These are phyloP conservation scores for Saturnispora bothae DNA, from an alignment of 805 yeast species.

Conservation along the genomic window DNA sequence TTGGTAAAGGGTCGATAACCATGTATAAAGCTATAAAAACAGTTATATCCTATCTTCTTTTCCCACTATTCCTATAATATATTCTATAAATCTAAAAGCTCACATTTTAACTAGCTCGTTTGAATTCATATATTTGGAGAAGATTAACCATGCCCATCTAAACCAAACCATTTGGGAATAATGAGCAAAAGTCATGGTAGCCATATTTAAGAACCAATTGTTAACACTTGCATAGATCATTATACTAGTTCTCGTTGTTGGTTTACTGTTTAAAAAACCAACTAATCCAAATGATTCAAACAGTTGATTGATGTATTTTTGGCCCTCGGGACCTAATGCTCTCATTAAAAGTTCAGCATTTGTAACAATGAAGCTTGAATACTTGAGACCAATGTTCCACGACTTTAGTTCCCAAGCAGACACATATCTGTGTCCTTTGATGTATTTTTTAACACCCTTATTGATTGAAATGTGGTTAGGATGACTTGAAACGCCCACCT, in stretches of 20 bases:
- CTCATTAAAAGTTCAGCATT: constrained; percentile 19
- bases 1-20: constrained; percentile 17
- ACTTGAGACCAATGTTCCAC: constrained; percentile 33
- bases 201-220: constrained; percentile 32
- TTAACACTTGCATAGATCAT: constrained; percentile 32
- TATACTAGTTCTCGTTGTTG: constrained; percentile 11
- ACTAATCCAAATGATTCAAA: neutral
- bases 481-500: constrained; percentile 72
- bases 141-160: constrained; percentile 75
- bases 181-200: constrained; percentile 78
- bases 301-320: neutral
- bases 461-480: constrained; percentile 70
- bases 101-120: constrained; percentile 48
- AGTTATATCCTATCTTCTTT: too few relatives aligned
- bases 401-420: constrained; percentile 23
- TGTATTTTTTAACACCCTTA: constrained; percentile 36
- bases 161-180: constrained; percentile 92
- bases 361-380: constrained; percentile 36
- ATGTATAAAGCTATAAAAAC: too few relatives aligned
- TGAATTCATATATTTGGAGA: constrained; percentile 66
- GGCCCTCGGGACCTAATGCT: neutral
- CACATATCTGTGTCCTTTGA: constrained; percentile 12
- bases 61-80: too few relatives aligned
- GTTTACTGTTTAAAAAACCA: neutral
- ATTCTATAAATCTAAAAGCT: too few relatives aligned